phyloP scores from a whole-genome alignment of 2,329 filamentous ascomycete species.

The Venturia nashicola region DNA sequence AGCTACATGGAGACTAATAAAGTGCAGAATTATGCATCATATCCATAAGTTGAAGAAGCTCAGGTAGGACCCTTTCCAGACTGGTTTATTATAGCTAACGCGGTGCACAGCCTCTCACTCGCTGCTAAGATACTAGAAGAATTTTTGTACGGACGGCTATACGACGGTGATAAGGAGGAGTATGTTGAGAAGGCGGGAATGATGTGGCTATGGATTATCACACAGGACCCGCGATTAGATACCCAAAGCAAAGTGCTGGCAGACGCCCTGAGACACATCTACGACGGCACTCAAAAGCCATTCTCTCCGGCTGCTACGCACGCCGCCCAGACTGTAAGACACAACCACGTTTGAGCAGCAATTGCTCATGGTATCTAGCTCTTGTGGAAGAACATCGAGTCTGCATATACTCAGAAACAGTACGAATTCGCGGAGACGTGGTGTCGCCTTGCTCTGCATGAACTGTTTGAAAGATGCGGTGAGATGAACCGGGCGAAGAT shows the following conservation, averaged over 20 bases:
- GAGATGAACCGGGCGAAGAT: constrained; percentile 57
- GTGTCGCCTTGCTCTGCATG: constrained; percentile 58
- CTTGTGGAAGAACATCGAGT: constrained; percentile 69
- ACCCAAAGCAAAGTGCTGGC: constrained; percentile 24
- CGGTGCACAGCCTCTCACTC: constrained; percentile 13
- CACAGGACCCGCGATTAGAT: constrained; percentile 28
- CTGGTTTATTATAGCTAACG: not conserved
- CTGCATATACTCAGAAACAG: constrained; percentile 39
- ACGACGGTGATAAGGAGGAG: constrained; percentile 34
- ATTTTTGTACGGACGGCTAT: constrained; percentile 47
- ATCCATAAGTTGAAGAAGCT: constrained; percentile 48
- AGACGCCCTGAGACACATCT: constrained; percentile 34
- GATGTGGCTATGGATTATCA: constrained; percentile 54
- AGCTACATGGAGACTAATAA: constrained; percentile 10
- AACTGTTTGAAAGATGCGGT: constrained; percentile 53
- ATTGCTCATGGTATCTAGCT: constrained; percentile 37
- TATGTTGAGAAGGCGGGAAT: constrained; percentile 62
- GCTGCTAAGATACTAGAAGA: constrained; percentile 45
- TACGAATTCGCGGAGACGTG: constrained; percentile 50
- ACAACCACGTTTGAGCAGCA: not conserved
- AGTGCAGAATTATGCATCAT: constrained; percentile 46
- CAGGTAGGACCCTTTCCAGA: constrained; percentile 13
- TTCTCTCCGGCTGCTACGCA: constrained; percentile 51
- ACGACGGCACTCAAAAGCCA: constrained; percentile 31
- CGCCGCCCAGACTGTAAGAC: constrained; percentile 52